Evolutionary conservation across 768 basidiomycete species (phyloP).

Genomic region (Mrakia frigida): DNA sequence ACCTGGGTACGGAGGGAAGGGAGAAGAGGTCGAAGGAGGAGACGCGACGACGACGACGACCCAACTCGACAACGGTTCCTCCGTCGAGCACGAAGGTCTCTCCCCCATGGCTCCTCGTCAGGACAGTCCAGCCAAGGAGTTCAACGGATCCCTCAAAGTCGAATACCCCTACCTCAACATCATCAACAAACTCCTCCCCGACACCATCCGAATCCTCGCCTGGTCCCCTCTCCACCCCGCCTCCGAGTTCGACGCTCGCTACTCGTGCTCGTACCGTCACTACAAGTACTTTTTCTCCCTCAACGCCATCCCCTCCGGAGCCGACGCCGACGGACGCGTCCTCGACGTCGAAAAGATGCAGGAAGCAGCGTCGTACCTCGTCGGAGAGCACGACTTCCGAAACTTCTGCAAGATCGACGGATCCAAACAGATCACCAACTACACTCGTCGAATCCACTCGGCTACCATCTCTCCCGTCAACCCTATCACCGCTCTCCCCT

Average conservation of each 20-base stretch:
- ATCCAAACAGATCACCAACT: slow-evolving; percentile 79
- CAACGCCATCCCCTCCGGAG: slow-evolving; percentile 27
- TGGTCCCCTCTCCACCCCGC: slow-evolving; percentile 73
- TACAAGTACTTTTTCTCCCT: slow-evolving; percentile 95
- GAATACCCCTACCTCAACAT: slow-evolving; percentile 73
- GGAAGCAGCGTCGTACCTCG: slow-evolving; percentile 61
- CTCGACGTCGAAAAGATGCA: slow-evolving; percentile 74
- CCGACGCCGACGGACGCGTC: slow-evolving; percentile 37
- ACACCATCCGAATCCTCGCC: slow-evolving; percentile 80
- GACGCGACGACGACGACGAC: slow-evolving; percentile 26
- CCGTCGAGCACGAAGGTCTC: slow-evolving; percentile 17
- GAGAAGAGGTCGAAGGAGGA: slow-evolving; percentile 34
- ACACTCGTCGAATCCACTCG: slow-evolving; percentile 60
- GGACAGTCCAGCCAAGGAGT: slow-evolving; percentile 42
- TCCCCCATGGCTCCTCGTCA: background rate
- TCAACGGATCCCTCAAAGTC: slow-evolving; percentile 14
- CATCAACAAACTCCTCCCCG: slow-evolving; percentile 81
- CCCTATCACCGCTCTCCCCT: slow-evolving; percentile 7
- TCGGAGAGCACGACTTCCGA: slow-evolving; percentile 91
- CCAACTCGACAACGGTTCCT: background rate
- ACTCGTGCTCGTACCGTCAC: slow-evolving; percentile 77
- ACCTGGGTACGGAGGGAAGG: slow-evolving; percentile 29
- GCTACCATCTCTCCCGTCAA: slow-evolving; percentile 58
- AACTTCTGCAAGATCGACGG: slow-evolving; percentile 93
- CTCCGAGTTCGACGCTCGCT: slow-evolving; percentile 71